Conservation (phyloP, 78 protist genomes). For the Salpingoeca rosetta region DNA sequence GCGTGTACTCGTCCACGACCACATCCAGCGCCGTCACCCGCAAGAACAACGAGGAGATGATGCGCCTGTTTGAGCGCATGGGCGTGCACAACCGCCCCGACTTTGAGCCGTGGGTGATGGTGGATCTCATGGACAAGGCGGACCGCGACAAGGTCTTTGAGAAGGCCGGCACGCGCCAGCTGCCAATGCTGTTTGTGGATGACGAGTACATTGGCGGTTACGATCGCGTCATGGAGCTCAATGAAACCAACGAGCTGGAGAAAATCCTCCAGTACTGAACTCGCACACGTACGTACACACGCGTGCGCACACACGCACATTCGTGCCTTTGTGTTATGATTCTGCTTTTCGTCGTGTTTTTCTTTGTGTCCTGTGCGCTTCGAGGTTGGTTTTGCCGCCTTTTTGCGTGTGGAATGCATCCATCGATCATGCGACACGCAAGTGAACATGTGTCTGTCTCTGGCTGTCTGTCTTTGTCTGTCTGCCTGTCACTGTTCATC, state of each 20-base stretch:
- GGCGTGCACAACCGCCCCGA: background rate
- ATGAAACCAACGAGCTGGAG: background rate
- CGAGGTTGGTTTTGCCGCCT: background rate
- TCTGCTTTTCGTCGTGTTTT: background rate
- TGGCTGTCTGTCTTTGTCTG: background rate
- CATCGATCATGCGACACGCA: background rate
- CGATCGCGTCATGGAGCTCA: background rate
- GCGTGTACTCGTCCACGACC: background rate
- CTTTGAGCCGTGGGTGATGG: background rate
- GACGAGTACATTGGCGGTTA: constrained; percentile 4
- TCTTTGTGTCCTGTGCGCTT: background rate
- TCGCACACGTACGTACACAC: background rate
- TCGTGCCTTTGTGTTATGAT: background rate
- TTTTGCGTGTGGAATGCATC: background rate
- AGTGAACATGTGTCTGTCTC: background rate
- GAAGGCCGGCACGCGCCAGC: background rate
- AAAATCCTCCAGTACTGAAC: background rate
- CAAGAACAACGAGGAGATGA: background rate
- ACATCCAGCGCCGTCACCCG: background rate
- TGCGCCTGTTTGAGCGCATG: background rate
- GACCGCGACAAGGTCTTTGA: background rate
- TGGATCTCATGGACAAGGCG: background rate
- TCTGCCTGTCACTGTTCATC: background rate
- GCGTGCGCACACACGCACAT: background rate
- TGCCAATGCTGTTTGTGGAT: background rate